Evolutionary conservation across 1,284 basidiomycete species (phyloP).

Genomic region (Porodaedalea pini): DNA sequence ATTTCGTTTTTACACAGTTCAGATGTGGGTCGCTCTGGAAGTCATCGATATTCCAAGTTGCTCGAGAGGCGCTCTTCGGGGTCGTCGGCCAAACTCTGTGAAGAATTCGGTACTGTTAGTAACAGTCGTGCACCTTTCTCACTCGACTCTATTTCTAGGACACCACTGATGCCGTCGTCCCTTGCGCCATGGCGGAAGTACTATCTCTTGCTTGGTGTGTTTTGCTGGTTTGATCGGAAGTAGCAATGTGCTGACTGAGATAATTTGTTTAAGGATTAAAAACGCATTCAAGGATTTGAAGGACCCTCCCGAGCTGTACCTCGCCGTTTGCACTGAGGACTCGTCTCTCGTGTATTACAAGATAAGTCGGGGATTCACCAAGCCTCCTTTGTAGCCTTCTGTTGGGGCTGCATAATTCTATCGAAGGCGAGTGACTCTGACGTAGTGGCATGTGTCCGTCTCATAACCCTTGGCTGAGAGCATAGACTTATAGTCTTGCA

Average conservation of each 20-base stretch:
- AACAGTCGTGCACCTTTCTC: neutral
- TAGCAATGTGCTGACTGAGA: conserved; percentile 24
- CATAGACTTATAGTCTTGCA: too few relatives aligned
- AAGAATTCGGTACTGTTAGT: conserved; percentile 23
- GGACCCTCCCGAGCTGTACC: conserved; percentile 50
- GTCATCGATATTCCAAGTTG: conserved; percentile 57
- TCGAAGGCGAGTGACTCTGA: too few relatives aligned
- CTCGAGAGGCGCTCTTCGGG: conserved; percentile 55
- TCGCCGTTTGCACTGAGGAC: conserved; percentile 72
- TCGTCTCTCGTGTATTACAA: conserved; percentile 82
- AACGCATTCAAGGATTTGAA: conserved; percentile 50
- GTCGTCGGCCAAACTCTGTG: conserved; percentile 54
- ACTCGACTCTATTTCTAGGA: neutral
- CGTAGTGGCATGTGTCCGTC: too few relatives aligned
- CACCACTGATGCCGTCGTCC: conserved; percentile 45
- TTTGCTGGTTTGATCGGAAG: neutral
- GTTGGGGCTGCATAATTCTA: too few relatives aligned
- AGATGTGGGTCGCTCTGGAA: conserved; percentile 64
- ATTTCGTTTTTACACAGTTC: conserved; percentile 41
- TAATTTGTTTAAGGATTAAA: conserved; percentile 43
- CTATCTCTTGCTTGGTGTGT: conserved; percentile 48
- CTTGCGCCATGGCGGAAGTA: conserved; percentile 63
- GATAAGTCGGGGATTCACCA: conserved; percentile 68
- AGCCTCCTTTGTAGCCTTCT: conserved; percentile 52
- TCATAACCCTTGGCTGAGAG: too few relatives aligned